Conservation (phyloP, 1,139 yeast genomes). For the Pneumocystis sp. region DNA sequence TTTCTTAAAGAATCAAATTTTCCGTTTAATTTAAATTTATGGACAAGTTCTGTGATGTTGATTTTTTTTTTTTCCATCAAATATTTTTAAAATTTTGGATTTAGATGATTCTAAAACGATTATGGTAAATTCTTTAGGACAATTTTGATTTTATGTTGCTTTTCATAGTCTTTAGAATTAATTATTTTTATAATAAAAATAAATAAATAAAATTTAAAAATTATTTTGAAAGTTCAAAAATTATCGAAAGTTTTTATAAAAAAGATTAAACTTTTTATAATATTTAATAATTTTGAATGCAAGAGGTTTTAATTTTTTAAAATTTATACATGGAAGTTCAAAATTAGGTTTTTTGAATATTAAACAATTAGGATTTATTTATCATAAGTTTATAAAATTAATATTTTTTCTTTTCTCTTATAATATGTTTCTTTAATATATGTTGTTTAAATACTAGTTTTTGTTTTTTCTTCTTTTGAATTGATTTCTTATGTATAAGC, state of each 20-base stretch:
- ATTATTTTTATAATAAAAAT: background rate
- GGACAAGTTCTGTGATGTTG: background rate
- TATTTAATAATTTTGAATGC: background rate
- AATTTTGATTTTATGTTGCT: background rate
- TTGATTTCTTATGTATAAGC: slow-evolving; percentile 92
- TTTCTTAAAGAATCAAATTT: background rate
- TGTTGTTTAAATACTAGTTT: slow-evolving; percentile 84
- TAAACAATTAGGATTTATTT: too few relatives aligned
- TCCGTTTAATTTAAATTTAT: background rate
- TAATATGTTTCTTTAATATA: slow-evolving; percentile 75
- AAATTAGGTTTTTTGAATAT: background rate
- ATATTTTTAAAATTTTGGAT: background rate
- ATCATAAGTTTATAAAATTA: background rate
- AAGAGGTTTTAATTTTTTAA: background rate
- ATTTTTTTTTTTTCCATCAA: background rate
- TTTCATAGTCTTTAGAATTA: background rate
- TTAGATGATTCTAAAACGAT: background rate
- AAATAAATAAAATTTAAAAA: background rate
- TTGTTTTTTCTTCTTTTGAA: slow-evolving; percentile 83
- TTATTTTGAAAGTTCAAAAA: background rate
- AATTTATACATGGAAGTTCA: background rate
- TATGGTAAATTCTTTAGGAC: background rate
- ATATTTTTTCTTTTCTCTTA: slow-evolving; percentile 40
- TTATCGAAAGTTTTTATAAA: background rate
- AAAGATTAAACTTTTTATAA: background rate